A percentile compares a stretch with the other conserved stretches of the same genome.
Evolutionary conservation across 2,329 filamentous ascomycete species (phyloP).

Genomic region (Berkeleyomyces rouxiae): DNA sequence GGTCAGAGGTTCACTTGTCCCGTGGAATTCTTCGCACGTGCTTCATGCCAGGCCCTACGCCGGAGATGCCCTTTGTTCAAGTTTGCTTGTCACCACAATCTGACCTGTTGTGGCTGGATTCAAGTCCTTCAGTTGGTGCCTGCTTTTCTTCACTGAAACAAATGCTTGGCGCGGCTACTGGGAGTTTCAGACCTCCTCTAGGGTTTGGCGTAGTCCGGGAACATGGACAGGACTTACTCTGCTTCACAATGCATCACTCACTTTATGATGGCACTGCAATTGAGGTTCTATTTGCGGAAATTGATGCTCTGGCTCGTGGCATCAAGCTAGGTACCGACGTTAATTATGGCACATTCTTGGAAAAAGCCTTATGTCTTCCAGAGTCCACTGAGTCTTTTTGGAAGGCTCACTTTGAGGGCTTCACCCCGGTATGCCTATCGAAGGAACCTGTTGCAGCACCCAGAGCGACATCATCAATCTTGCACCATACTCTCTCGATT

Average conservation of each 20-base stretch:
- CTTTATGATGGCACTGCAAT: conserved; percentile 77
- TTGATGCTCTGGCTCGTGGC: conserved; percentile 41
- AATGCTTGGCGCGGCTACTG: conserved; percentile 24
- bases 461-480: conserved; percentile 1
- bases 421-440: conserved; percentile 25
- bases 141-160: conserved; percentile 26
- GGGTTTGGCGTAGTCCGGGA: conserved; percentile 28
- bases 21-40: conserved; percentile 66
- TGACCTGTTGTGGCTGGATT: conserved; percentile 26
- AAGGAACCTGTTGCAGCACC: conserved; percentile 5
- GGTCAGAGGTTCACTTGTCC: conserved; percentile 43
- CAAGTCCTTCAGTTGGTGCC: conserved; percentile 21
- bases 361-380: conserved; percentile 34
- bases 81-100: conserved; percentile 40
- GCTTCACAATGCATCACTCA: conserved; percentile 54
- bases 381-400: conserved; percentile 47
- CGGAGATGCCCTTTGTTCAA: conserved; percentile 51
- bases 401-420: conserved; percentile 32
- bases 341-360: conserved; percentile 47
- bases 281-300: conserved; percentile 48
- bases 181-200: conserved; percentile 29
- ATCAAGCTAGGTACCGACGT: conserved; percentile 30
- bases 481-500: not conserved
- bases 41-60: conserved; percentile 49
- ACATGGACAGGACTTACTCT: conserved; percentile 24